Base-by-base conservation (phyloP, 2,329 filamentous ascomycete species). In the Raffaelea arxii region DNA sequence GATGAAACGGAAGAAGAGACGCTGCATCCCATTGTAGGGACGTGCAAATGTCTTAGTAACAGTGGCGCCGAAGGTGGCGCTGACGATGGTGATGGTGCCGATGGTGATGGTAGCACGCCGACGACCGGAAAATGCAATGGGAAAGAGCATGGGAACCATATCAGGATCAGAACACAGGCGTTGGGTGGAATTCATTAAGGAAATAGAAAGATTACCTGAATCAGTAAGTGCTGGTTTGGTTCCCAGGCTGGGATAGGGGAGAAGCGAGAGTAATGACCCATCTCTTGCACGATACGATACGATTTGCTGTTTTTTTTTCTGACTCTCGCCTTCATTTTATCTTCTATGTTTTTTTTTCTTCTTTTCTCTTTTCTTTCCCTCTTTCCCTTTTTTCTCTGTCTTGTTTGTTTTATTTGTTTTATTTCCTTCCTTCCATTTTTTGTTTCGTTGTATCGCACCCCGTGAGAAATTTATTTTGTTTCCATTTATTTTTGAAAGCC, bases 1-100 rank as follows among this genome's bases (percentile, higher is more conserved):
- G 54, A 62, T 71, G 69, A 87, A 82, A 74, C 83, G 83, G 72
- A 92, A 87, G 80, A 89, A 86, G 77, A 82, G 83, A 70, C 85
- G 77, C 65, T 94, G 87, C 73, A 79, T 77, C 63, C 78, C 91
- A 65, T 73, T 94, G 61, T 94, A 72, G 78, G 62, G 50, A 12
- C 43, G 41, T 44, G 47, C 43, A 45, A 40, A 27, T 43, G 37
- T 11, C 9, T 4, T 11, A 10, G 12, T 12, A 39, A 11, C 9
- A 23, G 25, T 40, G 43, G 42, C 44, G 46, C 42, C 21, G 16
- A 30, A 25, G 30, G 6, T 36, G 22, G 36, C 32, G 32, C 16
- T 18, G 14, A 30, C 32, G 32, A 36, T n/a, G n/a, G n/a, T n/a
- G n/a, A n/a, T n/a, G n/a, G n/a, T n/a, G n/a, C n/a, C n/a, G n/a